Percentiles rank a stretch among this genome's conserved stretches.
Evolutionary conservation across 2,329 filamentous ascomycete genomes (phyloP).

Genomic region (Amauroascus niger): DNA sequence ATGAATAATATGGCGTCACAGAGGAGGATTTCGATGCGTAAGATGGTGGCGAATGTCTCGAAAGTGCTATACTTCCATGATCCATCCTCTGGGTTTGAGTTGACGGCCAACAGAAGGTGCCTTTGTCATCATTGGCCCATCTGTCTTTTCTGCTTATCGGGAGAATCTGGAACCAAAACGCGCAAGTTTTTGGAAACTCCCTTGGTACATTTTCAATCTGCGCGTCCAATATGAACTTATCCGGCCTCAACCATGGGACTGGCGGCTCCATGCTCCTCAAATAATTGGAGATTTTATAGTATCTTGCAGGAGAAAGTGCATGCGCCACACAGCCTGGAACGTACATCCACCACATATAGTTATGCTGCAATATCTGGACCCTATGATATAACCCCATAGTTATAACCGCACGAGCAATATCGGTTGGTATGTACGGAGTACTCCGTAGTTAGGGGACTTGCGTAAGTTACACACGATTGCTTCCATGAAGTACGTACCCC

Average conservation of each 20-base stretch:
- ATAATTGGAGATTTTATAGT: too few relatives aligned
- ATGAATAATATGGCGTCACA: constrained; percentile 4
- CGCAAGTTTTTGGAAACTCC: constrained; percentile 3
- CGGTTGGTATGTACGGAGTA: too few relatives aligned
- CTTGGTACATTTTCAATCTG: background rate
- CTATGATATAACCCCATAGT: too few relatives aligned
- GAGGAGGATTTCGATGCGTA: background rate
- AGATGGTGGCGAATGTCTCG: constrained; percentile 1
- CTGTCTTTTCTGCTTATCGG: background rate
- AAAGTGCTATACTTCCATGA: too few relatives aligned
- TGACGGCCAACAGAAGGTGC: background rate
- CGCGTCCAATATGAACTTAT: background rate
- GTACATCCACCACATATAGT: background rate
- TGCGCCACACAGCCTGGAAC: background rate
- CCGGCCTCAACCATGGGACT: background rate
- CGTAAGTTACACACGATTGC: background rate
- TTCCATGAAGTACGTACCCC: background rate
- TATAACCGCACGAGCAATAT: too few relatives aligned
- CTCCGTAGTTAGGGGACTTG: too few relatives aligned
- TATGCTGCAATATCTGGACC: too few relatives aligned
- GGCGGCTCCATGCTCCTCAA: background rate
- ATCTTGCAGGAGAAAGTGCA: background rate
- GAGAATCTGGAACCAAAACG: background rate
- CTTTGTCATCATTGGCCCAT: background rate
- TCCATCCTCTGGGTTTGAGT: too few relatives aligned